A percentile compares a stretch with the other conserved stretches of the same genome.
These are phyloP conservation scores for Cornus florida DNA, from an alignment of 148 eudicot species.

Conservation along the genomic window DNA sequence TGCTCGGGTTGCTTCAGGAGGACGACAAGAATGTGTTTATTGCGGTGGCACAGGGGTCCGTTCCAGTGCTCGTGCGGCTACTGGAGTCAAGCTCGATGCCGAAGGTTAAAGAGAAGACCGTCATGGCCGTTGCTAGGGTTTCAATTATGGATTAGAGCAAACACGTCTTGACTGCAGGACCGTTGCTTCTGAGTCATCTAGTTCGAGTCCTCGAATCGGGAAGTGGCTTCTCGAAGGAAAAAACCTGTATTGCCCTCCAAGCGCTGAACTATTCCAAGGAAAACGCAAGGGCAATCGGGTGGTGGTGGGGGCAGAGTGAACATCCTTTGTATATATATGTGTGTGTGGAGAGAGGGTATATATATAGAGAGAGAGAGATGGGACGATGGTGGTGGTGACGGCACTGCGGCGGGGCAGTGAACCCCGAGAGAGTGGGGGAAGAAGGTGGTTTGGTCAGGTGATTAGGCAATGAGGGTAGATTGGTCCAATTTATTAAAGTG, in stretches of 20 bases:
- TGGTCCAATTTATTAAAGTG: too few species aligned
- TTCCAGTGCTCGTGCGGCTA: constrained; percentile 65
- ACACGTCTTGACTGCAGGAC: constrained; percentile 55
- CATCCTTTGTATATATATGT: too few species aligned
- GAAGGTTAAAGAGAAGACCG: constrained; percentile 69
- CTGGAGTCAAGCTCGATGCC: constrained; percentile 53
- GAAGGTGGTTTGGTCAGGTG: too few species aligned
- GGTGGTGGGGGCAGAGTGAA: constrained; percentile 34
- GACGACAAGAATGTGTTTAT: constrained; percentile 73
- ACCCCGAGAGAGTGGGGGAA: too few species aligned
- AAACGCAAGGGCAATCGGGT: constrained; percentile 81
- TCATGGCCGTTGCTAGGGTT: constrained; percentile 60
- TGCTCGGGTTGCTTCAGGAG: constrained; percentile 43
- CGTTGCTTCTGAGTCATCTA: constrained; percentile 55
- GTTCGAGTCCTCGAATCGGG: constrained; percentile 74
- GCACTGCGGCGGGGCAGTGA: too few species aligned
- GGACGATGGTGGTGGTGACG: too few species aligned
- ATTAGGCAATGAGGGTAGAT: too few species aligned
- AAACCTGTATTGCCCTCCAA: constrained; percentile 60
- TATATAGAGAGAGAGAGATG: too few species aligned
- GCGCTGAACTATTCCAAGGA: constrained; percentile 55
- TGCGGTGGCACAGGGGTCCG: constrained; percentile 73
- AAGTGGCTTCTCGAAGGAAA: constrained; percentile 63
- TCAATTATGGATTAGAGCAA: constrained; percentile 61
- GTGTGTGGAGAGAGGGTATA: too few species aligned